Conservation (phyloP, 169 alveolate species). For the Plasmodium cynomolgi region DNA sequence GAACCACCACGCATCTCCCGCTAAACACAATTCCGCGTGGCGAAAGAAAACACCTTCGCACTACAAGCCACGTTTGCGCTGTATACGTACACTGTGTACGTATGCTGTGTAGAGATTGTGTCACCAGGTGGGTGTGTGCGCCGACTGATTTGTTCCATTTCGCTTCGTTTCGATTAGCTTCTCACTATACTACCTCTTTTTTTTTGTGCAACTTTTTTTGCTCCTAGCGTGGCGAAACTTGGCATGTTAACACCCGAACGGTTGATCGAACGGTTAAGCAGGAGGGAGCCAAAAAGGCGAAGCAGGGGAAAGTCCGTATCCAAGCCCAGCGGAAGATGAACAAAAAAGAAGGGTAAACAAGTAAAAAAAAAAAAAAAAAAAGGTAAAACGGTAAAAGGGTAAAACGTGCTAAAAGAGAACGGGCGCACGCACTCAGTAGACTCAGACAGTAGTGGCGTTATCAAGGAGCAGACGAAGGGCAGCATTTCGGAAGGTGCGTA, state of each 20-base stretch:
- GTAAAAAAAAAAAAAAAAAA: neutral
- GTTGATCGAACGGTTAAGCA: neutral
- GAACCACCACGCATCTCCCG: neutral
- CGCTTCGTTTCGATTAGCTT: neutral
- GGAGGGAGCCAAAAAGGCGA: neutral
- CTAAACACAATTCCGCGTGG: neutral
- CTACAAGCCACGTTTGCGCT: neutral
- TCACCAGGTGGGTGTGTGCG: neutral
- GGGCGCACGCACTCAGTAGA: neutral
- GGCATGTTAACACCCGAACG: neutral
- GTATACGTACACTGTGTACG: neutral
- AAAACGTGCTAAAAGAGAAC: neutral
- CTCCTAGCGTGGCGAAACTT: neutral
- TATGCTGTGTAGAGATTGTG: neutral
- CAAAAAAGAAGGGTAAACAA: neutral
- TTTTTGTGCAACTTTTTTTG: neutral
- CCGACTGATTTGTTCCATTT: neutral
- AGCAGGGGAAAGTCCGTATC: neutral
- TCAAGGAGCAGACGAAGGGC: neutral
- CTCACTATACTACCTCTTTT: neutral
- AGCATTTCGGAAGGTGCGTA: neutral
- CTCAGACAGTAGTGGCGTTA: neutral
- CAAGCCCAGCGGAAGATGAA: neutral
- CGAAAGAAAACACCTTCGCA: neutral
- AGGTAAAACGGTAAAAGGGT: neutral